Evolutionary conservation across 768 basidiomycete genomes (phyloP), one percentile per base, ranked within the genome.

Genomic region (Russula virescens): DNA sequence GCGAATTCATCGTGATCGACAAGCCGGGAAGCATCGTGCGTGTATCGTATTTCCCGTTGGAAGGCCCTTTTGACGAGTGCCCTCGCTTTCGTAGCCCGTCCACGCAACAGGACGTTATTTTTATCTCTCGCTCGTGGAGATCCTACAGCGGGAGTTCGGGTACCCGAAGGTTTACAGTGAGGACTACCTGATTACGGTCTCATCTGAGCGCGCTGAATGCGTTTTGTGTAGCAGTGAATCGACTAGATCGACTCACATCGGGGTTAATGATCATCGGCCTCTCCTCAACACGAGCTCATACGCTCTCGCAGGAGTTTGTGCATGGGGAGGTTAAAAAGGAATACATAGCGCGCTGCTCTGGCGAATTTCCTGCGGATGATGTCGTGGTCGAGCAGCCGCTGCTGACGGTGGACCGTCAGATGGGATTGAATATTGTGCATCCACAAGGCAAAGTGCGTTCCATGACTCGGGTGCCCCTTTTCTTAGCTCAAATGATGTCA

Each of bases 21-120:
- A 99, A 99, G 78, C 96, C 96, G 3, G 96, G 96, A 38, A 91
- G 90, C 72, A 92, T 98, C 71, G 95, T 97, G 73, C 75, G 94
- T 84, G 67, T 71, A 64, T 69, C 67, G 61, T 58, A 9, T 19
- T 11, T 58, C 59, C 42, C 70, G 31, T 18, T 0, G 5, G 7
- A 13, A 10, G 10, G 5, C 31, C n/a, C 1, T 46, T 19, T 26
- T 51, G n/a, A 58, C 42, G 9, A 6, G 14, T 49, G 34, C 19
- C 1, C 14, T 28, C 45, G 38, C 6, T 38, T 38, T 38, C 21
- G 31, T 70, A 93, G 92, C 93, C 94, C 31, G 89, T 98, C 2
- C 96, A 99, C 72, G 85, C 92, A 1, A 87, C 92, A 0, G 97
- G 97, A 9, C 78, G 97, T 65, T 99, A 94, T 72, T 89, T 84